Conservation (phyloP, 2,329 filamentous ascomycete genomes). For the Xylaria sp. region DNA sequence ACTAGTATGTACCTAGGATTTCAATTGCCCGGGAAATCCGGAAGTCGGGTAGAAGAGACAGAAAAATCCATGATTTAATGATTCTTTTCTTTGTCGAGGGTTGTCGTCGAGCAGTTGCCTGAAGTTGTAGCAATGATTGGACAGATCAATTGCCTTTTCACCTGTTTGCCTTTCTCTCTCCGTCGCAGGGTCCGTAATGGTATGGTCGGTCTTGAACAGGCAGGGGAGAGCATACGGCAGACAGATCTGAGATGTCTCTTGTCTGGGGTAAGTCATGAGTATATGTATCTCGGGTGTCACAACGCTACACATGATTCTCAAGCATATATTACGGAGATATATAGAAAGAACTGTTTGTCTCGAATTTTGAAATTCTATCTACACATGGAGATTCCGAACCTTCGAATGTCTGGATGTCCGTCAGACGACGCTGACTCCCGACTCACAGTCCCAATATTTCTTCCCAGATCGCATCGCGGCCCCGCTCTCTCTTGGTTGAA, state of each 20-base stretch:
- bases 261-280: background rate
- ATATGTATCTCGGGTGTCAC: background rate
- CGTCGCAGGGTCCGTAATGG: background rate
- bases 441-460: background rate
- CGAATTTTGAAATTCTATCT: background rate
- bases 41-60: background rate
- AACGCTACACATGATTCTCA: no score
- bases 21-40: constrained; percentile 1
- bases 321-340: background rate
- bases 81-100: background rate
- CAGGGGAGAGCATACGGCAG: no score
- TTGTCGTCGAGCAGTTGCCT: background rate
- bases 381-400: background rate
- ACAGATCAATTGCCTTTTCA: background rate
- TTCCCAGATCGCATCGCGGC: background rate
- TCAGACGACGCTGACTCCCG: no score
- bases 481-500: background rate
- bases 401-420: background rate
- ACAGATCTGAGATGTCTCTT: background rate
- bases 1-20: constrained; percentile 22
- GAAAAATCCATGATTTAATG: background rate
- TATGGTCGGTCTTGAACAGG: no score
- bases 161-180: background rate
- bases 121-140: background rate
- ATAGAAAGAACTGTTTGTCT: no score